Conservation (phyloP, 1,284 basidiomycete species). For the Singerocomus rubriflavus region DNA sequence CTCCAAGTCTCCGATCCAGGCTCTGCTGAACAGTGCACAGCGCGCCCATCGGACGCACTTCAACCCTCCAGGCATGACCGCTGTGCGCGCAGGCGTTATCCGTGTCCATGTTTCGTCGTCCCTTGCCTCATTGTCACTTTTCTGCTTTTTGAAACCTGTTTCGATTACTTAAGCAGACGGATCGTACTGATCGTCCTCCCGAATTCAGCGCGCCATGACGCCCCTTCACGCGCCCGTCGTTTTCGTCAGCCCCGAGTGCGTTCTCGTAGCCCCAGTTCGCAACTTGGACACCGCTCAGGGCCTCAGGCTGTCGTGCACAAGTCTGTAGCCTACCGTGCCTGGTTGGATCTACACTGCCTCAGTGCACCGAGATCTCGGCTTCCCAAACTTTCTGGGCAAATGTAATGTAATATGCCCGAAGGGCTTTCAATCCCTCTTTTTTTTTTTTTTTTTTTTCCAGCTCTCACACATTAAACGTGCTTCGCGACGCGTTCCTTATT, state of each 20-base stretch:
- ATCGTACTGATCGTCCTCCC: slow-evolving; percentile 1
- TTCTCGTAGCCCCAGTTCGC: slow-evolving; percentile 10
- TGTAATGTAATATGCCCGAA: slow-evolving; percentile 6
- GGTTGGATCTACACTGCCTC: slow-evolving; percentile 25
- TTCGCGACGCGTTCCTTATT: slow-evolving; percentile 7
- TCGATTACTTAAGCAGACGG: slow-evolving; percentile 17
- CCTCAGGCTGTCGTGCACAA: slow-evolving; percentile 9
- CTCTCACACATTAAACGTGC: slow-evolving; percentile 8
- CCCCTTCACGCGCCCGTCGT: slow-evolving; percentile 4
- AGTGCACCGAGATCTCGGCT: slow-evolving; percentile 20
- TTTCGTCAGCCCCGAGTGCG: not conserved
- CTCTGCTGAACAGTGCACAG: slow-evolving; percentile 13
- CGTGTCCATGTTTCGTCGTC: slow-evolving; percentile 13
- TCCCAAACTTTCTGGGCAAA: slow-evolving; percentile 13
- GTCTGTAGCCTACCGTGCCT: slow-evolving; percentile 24
- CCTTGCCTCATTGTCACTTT: not conserved
- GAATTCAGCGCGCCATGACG: not conserved
- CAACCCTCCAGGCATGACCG: no score
- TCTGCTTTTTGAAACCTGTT: slow-evolving; percentile 25
- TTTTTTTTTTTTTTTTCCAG: slow-evolving; percentile 3
- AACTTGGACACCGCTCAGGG: slow-evolving; percentile 8
- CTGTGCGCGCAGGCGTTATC: no score
- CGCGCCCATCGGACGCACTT: slow-evolving; percentile 16
- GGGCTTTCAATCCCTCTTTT: not conserved
- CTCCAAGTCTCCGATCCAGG: not conserved